These are phyloP conservation scores for Monosporascus cannonballus DNA, from an alignment of 2,329 filamentous ascomycete genomes.

Conservation along the genomic window DNA sequence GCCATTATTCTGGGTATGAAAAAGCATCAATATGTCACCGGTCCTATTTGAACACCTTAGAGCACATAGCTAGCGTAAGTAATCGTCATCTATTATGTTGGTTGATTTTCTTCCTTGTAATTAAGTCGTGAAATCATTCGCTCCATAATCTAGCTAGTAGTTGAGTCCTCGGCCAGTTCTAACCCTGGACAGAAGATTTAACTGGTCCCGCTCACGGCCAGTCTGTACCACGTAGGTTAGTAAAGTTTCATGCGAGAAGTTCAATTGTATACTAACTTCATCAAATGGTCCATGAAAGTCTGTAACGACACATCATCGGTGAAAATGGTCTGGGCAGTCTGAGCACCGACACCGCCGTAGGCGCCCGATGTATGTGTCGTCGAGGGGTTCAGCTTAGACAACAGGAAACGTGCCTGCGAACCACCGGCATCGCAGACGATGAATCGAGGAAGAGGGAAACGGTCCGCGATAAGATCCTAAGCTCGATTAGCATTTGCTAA, in stretches of 20 bases:
- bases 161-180: background rate
- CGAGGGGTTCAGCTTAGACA: constrained; percentile 95
- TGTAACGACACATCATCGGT: constrained; percentile 97
- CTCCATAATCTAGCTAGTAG: constrained; percentile 1
- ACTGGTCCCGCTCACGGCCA: constrained; percentile 60
- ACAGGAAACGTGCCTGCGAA: constrained; percentile 91
- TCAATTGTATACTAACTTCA: constrained; percentile 67
- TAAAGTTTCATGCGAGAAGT: constrained; percentile 8
- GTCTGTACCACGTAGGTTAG: constrained; percentile 27
- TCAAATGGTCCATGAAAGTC: constrained; percentile 99
- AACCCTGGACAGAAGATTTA: constrained; percentile 24
- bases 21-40: background rate
- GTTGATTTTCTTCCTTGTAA: background rate
- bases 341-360: constrained; percentile 79
- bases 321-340: constrained; percentile 95
- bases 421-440: constrained; percentile 98
- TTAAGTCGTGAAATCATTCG: constrained; percentile 1
- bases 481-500: constrained; percentile 16
- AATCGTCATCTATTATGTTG: constrained; percentile 9
- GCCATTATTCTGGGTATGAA: background rate
- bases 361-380: constrained; percentile 92
- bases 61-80: background rate
- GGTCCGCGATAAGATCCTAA: constrained; percentile 91
- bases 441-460: constrained; percentile 96
- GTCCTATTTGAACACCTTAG: background rate